phyloP scores from a whole-genome alignment of 768 basidiomycete species.

The Tricholoma hemisulphureum region DNA sequence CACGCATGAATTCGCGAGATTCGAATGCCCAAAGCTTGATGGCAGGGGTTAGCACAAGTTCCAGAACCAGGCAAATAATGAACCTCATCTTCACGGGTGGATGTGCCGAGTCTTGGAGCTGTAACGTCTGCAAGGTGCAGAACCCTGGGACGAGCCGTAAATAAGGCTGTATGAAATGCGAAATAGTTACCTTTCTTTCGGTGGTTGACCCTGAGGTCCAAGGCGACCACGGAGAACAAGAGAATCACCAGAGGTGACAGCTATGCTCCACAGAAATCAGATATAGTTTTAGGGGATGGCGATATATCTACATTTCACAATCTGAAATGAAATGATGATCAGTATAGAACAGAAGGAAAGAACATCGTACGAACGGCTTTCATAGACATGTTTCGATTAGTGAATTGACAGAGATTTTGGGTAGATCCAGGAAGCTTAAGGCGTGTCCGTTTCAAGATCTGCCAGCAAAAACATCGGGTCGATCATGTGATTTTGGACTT shows the following conservation, averaged over 20 bases:
- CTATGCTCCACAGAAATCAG: slow-evolving; percentile 36
- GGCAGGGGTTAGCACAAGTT: slow-evolving; percentile 1
- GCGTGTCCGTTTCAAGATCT: neutral
- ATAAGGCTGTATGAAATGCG: neutral
- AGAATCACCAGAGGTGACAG: slow-evolving; percentile 89
- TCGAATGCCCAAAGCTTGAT: slow-evolving; percentile 85
- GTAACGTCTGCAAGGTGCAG: slow-evolving; percentile 86
- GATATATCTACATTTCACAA: slow-evolving; percentile 53
- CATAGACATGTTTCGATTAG: slow-evolving; percentile 52
- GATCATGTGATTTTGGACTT: slow-evolving; percentile 1
- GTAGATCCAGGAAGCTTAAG: neutral
- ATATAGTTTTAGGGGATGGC: neutral
- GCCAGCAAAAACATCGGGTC: neutral
- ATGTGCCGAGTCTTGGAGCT: slow-evolving; percentile 82
- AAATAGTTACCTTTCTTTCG: slow-evolving; percentile 76
- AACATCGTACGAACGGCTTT: slow-evolving; percentile 58
- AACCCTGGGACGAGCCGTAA: slow-evolving; percentile 48
- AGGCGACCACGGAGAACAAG: slow-evolving; percentile 77
- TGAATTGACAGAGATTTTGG: slow-evolving; percentile 6
- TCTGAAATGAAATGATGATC: slow-evolving; percentile 34
- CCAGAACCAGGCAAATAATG: slow-evolving; percentile 10
- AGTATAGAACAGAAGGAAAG: neutral
- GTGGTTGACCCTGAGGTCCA: slow-evolving; percentile 79
- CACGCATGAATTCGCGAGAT: slow-evolving; percentile 87
- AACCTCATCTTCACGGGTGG: slow-evolving; percentile 87